These are phyloP conservation scores for Tylopilus sp. DNA, from an alignment of 1,284 basidiomycete genomes.

Conservation along the genomic window DNA sequence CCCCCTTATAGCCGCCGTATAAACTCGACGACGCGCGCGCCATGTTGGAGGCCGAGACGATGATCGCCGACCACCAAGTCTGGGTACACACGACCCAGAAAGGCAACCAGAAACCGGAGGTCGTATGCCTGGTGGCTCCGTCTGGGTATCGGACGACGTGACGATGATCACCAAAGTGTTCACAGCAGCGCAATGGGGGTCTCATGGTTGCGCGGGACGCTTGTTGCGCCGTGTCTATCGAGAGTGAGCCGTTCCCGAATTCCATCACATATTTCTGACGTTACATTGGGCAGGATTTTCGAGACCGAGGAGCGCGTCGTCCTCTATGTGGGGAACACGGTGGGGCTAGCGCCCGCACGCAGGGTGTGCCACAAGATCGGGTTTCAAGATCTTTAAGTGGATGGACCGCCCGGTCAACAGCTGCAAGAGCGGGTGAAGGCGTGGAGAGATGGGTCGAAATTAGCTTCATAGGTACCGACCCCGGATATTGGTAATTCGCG, in stretches of 20 bases:
- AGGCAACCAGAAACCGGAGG: slow-evolving; percentile 27
- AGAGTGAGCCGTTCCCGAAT: slow-evolving; percentile 29
- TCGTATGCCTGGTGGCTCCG: slow-evolving; percentile 63
- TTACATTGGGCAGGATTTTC: slow-evolving; percentile 24
- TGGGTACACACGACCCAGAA: slow-evolving; percentile 56
- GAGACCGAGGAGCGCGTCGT: slow-evolving; percentile 38
- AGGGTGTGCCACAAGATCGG: slow-evolving; percentile 18
- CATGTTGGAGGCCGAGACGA: slow-evolving; percentile 44
- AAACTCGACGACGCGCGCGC: slow-evolving; percentile 43
- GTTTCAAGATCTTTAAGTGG: slow-evolving; percentile 20
- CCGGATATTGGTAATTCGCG: slow-evolving; percentile 14
- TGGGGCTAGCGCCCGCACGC: slow-evolving; percentile 13
- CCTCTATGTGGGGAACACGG: slow-evolving; percentile 44
- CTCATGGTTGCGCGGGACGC: slow-evolving; percentile 41
- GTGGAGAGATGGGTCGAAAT: slow-evolving; percentile 24
- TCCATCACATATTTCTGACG: too few species aligned
- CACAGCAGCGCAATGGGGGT: slow-evolving; percentile 39
- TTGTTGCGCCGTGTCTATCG: slow-evolving; percentile 43
- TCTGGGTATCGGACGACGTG: slow-evolving; percentile 39
- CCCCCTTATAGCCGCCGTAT: slow-evolving; percentile 47
- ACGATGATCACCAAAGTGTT: slow-evolving; percentile 50
- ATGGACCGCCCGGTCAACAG: neutral
- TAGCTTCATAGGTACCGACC: slow-evolving; percentile 13
- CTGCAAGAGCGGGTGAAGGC: slow-evolving; percentile 1
- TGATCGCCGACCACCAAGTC: slow-evolving; percentile 47